phyloP scores from a whole-genome alignment of 2,329 filamentous ascomycete species.

The Trichoderma sp. region DNA sequence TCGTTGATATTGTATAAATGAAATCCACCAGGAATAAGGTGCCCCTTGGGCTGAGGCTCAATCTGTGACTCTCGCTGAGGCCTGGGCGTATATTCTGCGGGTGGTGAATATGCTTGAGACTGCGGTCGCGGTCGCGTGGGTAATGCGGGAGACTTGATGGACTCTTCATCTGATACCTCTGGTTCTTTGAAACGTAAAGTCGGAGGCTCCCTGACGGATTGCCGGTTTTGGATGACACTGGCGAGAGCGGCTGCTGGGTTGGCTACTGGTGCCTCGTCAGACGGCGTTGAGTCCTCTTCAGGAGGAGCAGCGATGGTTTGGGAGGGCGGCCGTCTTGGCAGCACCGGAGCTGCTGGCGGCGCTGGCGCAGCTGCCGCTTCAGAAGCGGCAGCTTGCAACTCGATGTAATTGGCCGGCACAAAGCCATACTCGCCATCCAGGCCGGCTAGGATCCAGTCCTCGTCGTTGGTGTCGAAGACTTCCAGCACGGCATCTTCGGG shows the following conservation, averaged over 20 bases:
- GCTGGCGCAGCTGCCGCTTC: conserved; percentile 51
- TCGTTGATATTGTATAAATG: conserved; percentile 97
- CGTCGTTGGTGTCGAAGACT: conserved; percentile 88
- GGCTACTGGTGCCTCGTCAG: conserved; percentile 46
- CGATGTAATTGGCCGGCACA: conserved; percentile 94
- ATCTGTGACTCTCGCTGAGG: conserved; percentile 42
- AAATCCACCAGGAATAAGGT: conserved; percentile 74
- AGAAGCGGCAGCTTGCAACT: conserved; percentile 59
- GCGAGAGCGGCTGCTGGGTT: conserved; percentile 60
- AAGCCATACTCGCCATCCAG: conserved; percentile 87
- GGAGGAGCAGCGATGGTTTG: conserved; percentile 36
- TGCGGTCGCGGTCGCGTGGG: conserved; percentile 42
- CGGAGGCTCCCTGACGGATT: conserved; percentile 36
- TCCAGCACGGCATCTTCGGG: conserved; percentile 81
- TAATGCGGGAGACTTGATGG: conserved; percentile 44
- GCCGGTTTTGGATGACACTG: conserved; percentile 56
- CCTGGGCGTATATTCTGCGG: conserved; percentile 37
- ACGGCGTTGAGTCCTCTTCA: neutral
- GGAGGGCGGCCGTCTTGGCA: conserved; percentile 49
- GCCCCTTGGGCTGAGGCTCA: conserved; percentile 45
- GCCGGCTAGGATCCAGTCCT: conserved; percentile 95
- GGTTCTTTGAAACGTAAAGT: conserved; percentile 35
- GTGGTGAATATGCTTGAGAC: conserved; percentile 16
- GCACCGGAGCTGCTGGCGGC: conserved; percentile 44
- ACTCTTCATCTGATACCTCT: conserved; percentile 39